Percentiles rank a stretch among this genome's conserved stretches.
phyloP scores from a whole-genome alignment of 441 rosid genomes.

The Theobroma grandiflorum region DNA sequence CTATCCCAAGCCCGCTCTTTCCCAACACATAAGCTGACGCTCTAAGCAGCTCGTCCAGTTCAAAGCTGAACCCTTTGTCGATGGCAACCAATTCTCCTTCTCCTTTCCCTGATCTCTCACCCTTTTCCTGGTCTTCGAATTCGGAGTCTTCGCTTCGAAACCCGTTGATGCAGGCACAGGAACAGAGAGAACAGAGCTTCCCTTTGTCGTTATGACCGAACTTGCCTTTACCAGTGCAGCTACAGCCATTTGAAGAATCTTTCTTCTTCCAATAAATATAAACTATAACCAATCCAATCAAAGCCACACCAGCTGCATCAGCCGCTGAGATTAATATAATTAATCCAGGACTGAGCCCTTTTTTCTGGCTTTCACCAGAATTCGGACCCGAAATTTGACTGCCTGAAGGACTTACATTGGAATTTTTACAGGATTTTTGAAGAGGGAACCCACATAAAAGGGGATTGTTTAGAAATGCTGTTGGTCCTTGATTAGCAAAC shows the following conservation, averaged over 20 bases:
- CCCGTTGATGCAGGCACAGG: conserved; percentile 40
- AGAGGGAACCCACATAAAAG: conserved; percentile 90
- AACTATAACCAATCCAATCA: conserved; percentile 69
- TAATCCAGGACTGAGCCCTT: conserved; percentile 67
- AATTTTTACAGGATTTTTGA: conserved; percentile 67
- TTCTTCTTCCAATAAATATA: conserved; percentile 92
- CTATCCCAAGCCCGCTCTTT: conserved; percentile 94
- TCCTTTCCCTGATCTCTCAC: conserved; percentile 39
- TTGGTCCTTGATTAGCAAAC: conserved; percentile 92
- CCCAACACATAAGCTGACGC: conserved; percentile 97
- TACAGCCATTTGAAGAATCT: conserved; percentile 67
- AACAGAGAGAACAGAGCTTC: conserved; percentile 35
- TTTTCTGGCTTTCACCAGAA: conserved; percentile 32
- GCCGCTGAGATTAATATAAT: conserved; percentile 77
- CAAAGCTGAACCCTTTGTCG: conserved; percentile 84
- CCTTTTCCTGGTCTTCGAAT: conserved; percentile 60
- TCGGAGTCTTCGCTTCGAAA: conserved; percentile 65
- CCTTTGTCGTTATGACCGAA: conserved; percentile 62
- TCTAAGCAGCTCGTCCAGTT: conserved; percentile 86
- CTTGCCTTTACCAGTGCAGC: conserved; percentile 76
- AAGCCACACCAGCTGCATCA: conserved; percentile 80
- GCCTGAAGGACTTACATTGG: conserved; percentile 37
- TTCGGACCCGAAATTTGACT: conserved; percentile 45
- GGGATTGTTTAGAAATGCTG: conserved; percentile 86
- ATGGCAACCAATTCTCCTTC: conserved; percentile 89